A percentile compares a stretch with the other conserved stretches of the same genome.
Evolutionary conservation across 2,329 filamentous ascomycete species (phyloP).

Genomic region (Penicillium sclerotiorum): DNA sequence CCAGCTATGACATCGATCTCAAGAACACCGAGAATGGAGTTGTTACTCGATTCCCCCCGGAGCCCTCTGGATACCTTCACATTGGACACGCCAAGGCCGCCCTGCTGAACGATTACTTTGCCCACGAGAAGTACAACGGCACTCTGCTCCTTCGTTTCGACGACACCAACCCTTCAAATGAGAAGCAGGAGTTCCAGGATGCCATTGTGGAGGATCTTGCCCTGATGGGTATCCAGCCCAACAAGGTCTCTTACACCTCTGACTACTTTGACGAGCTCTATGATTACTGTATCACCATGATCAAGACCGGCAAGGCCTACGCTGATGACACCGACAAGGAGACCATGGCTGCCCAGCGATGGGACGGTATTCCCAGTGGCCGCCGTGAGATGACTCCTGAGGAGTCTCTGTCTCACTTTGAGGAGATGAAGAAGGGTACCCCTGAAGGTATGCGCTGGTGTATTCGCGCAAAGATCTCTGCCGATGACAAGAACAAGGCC

Average conservation of each 20-base stretch:
- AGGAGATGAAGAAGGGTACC: slow-evolving; percentile 88
- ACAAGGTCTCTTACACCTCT: slow-evolving; percentile 84
- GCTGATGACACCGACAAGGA: slow-evolving; percentile 92
- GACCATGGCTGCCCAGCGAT: slow-evolving; percentile 81
- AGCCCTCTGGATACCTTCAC: slow-evolving; percentile 78
- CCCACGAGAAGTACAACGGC: slow-evolving; percentile 88
- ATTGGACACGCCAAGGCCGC: slow-evolving; percentile 96
- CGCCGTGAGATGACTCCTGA: slow-evolving; percentile 77
- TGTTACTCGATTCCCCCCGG: slow-evolving; percentile 88
- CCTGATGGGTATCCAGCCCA: slow-evolving; percentile 88
- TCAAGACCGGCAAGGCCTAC: slow-evolving; percentile 85
- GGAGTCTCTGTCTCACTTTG: slow-evolving; percentile 82
- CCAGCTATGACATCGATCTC: slow-evolving; percentile 85
- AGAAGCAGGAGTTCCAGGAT: slow-evolving; percentile 96
- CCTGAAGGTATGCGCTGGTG: slow-evolving; percentile 81
- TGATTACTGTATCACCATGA: slow-evolving; percentile 79
- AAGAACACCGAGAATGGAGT: slow-evolving; percentile 85
- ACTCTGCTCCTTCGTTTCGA: slow-evolving; percentile 91
- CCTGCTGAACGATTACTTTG: slow-evolving; percentile 94
- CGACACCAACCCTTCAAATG: slow-evolving; percentile 95
- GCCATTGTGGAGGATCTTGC: slow-evolving; percentile 88
- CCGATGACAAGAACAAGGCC: slow-evolving; percentile 91
- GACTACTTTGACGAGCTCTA: slow-evolving; percentile 96
- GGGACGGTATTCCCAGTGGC: slow-evolving; percentile 79
- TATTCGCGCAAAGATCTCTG: slow-evolving; percentile 91